A percentile compares a stretch with the other conserved stretches of the same genome.
Conservation (phyloP, 75 land plant species). For the Larix kaempferi region DNA sequence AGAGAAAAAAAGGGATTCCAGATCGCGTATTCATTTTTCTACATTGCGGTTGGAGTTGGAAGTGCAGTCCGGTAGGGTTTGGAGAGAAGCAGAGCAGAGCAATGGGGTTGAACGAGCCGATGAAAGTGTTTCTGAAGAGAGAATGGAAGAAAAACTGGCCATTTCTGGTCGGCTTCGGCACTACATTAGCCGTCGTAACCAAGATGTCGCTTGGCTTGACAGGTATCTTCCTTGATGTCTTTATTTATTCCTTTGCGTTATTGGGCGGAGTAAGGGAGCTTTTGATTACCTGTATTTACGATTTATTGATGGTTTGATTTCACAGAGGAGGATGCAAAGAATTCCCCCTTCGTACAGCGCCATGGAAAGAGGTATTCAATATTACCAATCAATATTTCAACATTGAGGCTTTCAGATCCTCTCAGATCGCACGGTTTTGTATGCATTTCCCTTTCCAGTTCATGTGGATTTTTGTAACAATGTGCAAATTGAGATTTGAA, state of each 20-base stretch:
- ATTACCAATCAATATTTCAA: background rate
- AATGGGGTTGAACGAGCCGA: conserved; percentile 40
- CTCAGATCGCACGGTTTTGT: too few species aligned
- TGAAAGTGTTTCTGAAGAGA: conserved; percentile 43
- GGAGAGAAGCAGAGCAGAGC: background rate
- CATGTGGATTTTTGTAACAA: too few species aligned
- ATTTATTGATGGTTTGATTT: background rate
- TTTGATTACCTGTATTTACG: background rate
- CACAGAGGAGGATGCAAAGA: conserved; percentile 48
- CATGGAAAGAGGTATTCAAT: conserved; percentile 15
- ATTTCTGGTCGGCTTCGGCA: conserved; percentile 60
- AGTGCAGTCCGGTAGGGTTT: too few species aligned
- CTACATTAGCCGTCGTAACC: conserved; percentile 41
- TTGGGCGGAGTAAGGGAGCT: background rate
- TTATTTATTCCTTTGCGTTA: background rate
- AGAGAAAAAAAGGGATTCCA: too few species aligned
- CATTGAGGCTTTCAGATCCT: too few species aligned
- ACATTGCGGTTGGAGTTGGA: too few species aligned
- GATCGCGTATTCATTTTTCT: too few species aligned
- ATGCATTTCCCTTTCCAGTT: too few species aligned
- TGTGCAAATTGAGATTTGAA: too few species aligned
- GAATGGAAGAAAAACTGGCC: conserved; percentile 69
- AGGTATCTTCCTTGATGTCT: conserved; percentile 14
- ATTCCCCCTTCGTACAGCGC: conserved; percentile 42
- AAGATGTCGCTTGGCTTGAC: conserved; percentile 45